Percentiles rank a stretch among this genome's conserved stretches.
Conservation (phyloP, 2,329 filamentous ascomycete genomes). For the Escovopsis sp. region DNA sequence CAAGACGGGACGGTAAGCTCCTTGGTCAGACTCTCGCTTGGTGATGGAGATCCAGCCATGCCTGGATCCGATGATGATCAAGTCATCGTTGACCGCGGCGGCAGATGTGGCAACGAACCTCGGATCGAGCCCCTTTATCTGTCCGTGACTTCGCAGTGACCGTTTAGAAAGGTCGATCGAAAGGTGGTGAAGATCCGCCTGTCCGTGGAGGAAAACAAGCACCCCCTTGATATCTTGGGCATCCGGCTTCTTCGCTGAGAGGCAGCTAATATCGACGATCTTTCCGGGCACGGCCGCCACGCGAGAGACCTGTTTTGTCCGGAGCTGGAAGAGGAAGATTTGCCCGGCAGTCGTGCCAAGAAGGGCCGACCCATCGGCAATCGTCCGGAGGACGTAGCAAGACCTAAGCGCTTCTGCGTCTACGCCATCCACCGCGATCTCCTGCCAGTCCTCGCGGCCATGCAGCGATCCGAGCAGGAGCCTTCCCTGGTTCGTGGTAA, state of each 20-base stretch:
- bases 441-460: slow-evolving; percentile 24
- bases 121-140: slow-evolving; percentile 25
- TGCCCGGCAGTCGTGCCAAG: slow-evolving; percentile 34
- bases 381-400: slow-evolving; percentile 31
- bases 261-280: slow-evolving; percentile 33
- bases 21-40: slow-evolving; percentile 9
- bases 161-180: slow-evolving; percentile 19
- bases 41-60: slow-evolving; percentile 30
- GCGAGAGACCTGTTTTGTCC: slow-evolving; percentile 12
- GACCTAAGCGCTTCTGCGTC: slow-evolving; percentile 24
- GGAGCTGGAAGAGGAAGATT: slow-evolving; percentile 27
- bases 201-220: slow-evolving; percentile 31
- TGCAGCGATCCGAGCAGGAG: slow-evolving; percentile 32
- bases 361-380: slow-evolving; percentile 23
- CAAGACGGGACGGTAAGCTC: slow-evolving; percentile 14
- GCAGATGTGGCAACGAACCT: slow-evolving; percentile 35
- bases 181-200: slow-evolving; percentile 27
- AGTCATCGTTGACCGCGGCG: slow-evolving; percentile 20
- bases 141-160: slow-evolving; percentile 13
- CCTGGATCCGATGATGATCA: slow-evolving; percentile 37
- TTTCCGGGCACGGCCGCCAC: slow-evolving; percentile 29
- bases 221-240: slow-evolving; percentile 15
- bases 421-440: slow-evolving; percentile 20
- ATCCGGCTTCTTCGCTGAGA: slow-evolving; percentile 10
- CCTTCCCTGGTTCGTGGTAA: slow-evolving; percentile 44